Evolutionary conservation across 2,329 filamentous ascomycete species (phyloP).

Genomic region (Hysterium pulicare): DNA sequence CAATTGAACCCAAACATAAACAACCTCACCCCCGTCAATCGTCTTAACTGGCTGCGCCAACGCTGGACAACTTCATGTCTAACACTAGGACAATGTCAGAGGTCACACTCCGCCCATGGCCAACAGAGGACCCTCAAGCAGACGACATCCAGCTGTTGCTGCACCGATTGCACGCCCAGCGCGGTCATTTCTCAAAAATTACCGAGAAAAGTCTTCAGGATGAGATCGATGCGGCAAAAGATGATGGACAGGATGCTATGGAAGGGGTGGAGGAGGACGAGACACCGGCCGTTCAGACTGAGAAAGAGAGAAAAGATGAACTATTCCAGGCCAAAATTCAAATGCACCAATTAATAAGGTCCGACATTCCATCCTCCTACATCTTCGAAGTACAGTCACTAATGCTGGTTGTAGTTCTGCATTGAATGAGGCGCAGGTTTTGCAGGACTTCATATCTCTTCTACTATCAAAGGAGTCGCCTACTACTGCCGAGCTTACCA

Average conservation of each 20-base stretch:
- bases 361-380: too few relatives aligned
- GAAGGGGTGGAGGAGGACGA: conserved; percentile 48
- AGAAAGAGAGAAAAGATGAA: conserved; percentile 36
- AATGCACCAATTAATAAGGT: conserved; percentile 42
- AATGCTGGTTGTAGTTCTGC: too few relatives aligned
- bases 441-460: conserved; percentile 79
- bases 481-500: conserved; percentile 63
- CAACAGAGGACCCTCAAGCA: conserved; percentile 54
- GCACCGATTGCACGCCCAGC: conserved; percentile 71
- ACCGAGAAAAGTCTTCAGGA: conserved; percentile 69
- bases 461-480: conserved; percentile 79
- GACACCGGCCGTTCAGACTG: conserved; percentile 32
- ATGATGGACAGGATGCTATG: conserved; percentile 38
- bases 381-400: background rate
- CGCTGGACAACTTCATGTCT: too few relatives aligned
- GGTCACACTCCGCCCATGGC: conserved; percentile 63
- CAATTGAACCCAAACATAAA: background rate
- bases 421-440: conserved; percentile 62
- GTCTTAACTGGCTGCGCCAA: too few relatives aligned
- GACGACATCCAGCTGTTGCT: conserved; percentile 66
- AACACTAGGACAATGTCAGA: too few relatives aligned
- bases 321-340: conserved; percentile 39
- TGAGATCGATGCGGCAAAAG: conserved; percentile 56
- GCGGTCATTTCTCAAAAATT: conserved; percentile 77
- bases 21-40: background rate